Conservation (phyloP, 1,284 basidiomycete species). For the Thecaphora thlaspeos region DNA sequence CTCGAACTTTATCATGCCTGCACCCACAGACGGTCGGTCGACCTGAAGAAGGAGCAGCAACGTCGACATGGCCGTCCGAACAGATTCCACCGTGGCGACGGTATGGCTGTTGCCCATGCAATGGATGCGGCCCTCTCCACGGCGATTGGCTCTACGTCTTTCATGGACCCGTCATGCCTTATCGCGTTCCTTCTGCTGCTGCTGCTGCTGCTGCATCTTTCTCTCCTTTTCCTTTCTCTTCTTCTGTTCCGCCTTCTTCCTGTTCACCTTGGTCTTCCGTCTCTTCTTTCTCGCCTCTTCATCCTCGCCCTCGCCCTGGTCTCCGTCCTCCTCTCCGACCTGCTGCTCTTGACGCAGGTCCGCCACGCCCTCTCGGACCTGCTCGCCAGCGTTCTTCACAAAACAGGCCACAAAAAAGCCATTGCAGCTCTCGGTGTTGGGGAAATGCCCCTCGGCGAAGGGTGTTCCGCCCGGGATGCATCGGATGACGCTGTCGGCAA, state of each 20-base stretch:
- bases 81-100: no score
- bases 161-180: no score
- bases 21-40: no score
- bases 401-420: conserved; percentile 53
- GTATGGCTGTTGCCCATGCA: no score
- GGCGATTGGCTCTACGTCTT: no score
- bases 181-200: conserved; percentile 1
- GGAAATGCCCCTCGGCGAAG: conserved; percentile 4
- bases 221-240: conserved; percentile 17
- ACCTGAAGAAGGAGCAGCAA: no score
- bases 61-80: no score
- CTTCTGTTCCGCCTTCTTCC: conserved; percentile 28
- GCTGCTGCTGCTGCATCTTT: not conserved
- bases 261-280: conserved; percentile 12
- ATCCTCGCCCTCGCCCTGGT: not conserved
- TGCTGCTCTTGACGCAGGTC: no score
- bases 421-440: conserved; percentile 34
- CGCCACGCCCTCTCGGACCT: no score
- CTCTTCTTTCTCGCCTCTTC: not conserved
- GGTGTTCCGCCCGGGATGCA: conserved; percentile 30
- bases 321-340: not conserved
- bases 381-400: conserved; percentile 11
- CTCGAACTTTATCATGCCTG: no score
- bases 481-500: conserved; percentile 34
- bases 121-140: no score